Evolutionary conservation across 352 stramenopile species (phyloP), one percentile per base, ranked within the genome.

Genomic region (Globisporangium nunn): DNA sequence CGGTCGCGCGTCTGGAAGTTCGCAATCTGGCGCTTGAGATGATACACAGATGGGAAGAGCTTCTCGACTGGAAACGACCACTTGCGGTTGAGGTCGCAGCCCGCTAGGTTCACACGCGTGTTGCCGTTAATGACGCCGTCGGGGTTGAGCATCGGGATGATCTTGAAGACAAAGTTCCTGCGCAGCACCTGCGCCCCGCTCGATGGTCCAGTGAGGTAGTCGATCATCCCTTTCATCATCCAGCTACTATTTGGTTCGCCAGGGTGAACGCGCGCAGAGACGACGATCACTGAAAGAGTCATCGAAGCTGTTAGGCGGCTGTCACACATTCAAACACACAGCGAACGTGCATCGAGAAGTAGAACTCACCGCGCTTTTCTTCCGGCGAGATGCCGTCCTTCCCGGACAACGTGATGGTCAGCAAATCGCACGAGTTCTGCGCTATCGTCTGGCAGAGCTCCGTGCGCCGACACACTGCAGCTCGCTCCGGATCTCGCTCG

Each of bases 171-270:
- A 30, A 96, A 96, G 52, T 89, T 60, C 33, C 74, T 69, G 3
- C 89, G 81, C 8, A 97, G 67, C 11, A 92, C 58, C 2, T 62
- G 61, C 0, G 91, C 88, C 1, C 73, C 85, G 6, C 61, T 74
- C 8, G 72, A 79, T 1, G 70, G n/a, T 1, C 83, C 73, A 4
- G 84, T 93, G 31, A 97, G 70, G 62, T 93, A 96, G 47, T 93
- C 73, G n/a, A 97, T 59, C 67, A 97, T 85, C n/a, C 91, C 91
- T 52, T 97, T 80, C 84, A 97, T 96, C 71, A 97, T 93, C 76
- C 85, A 97, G 50, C 78, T 94, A 39, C 81, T 85, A 62, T 95
- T 95, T 4, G 84, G 72, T 58, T 97, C 90, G 5, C 88, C 88
- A 0, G 90, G 89, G 54, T 97, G 90, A 2, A 97, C 88, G n/a